These are phyloP conservation scores for Aureobasidium sp. DNA, from an alignment of 2,329 filamentous ascomycete species.

Conservation along the genomic window DNA sequence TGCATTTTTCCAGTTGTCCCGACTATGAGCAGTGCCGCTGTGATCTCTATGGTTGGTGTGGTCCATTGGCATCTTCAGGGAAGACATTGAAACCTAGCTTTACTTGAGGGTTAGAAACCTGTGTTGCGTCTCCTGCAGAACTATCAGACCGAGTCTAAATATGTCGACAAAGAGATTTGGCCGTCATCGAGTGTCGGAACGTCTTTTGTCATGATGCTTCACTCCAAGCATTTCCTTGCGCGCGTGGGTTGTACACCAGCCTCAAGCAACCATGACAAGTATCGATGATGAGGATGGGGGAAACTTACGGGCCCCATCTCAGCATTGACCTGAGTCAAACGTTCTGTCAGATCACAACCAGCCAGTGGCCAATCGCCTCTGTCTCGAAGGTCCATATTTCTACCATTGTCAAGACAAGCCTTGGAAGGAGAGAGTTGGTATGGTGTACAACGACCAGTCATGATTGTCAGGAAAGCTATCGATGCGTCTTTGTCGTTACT, in stretches of 20 bases:
- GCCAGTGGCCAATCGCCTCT: background rate
- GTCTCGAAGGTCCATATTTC: too few species aligned
- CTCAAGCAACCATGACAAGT: background rate
- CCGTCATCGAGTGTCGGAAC: background rate
- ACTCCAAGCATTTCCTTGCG: background rate
- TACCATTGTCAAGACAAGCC: too few species aligned
- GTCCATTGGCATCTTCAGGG: background rate
- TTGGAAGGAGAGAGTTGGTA: background rate
- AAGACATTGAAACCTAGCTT: background rate
- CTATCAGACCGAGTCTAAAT: background rate
- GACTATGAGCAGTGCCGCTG: background rate
- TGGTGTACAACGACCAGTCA: background rate
- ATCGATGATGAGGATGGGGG: background rate
- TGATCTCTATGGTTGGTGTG: background rate
- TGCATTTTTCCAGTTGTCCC: background rate
- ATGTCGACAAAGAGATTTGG: background rate
- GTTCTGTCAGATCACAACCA: background rate
- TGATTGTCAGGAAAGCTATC: too few species aligned
- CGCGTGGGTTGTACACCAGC: background rate
- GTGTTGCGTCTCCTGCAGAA: background rate
- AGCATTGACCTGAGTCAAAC: background rate
- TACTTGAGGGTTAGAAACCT: background rate
- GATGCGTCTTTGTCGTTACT: background rate
- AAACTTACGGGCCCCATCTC: background rate
- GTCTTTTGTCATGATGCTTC: too few species aligned